Evolutionary conservation across 1,139 yeast species (phyloP), one percentile per base, ranked within the genome.

Genomic region (Taphrina pruni): DNA sequence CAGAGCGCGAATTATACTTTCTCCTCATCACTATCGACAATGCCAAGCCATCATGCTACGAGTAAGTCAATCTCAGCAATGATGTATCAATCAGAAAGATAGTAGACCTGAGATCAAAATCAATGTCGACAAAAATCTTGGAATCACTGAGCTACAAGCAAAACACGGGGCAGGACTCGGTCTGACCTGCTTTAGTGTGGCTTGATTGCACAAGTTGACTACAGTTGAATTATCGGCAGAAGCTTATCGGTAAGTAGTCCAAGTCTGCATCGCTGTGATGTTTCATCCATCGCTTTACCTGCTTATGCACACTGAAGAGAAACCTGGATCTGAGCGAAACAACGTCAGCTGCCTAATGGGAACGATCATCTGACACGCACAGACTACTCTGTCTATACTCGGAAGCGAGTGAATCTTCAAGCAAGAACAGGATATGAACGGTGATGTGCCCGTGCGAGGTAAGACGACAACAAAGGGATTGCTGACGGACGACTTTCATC

Each of bases 221-320:
- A 26, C 4, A 26, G 32, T 4, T 26, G 4, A 26, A 2, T 2
- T 4, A 2, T 26, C 32, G 32, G 32, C 32, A 26, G 4, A 26
- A 26, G 2, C 32, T 26, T 26, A 4, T 26, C 32, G 4, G 56
- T 51, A 11, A 11, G 39, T 26, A 38, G 3, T 17, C 5, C 56
- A 12, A 45, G 20, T 45, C 48, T 6, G 43, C 21, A 21, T 58
- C 43, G 62, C 62, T 32, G 35, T 58, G 62, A 58, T 58, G 62
- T 58, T 45, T 35, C 32, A 58, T 58, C 62, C 62, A 58, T 58
- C 62, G 62, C 62, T 58, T 58, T 58, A 58, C 62, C 62, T 58
- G 43, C 62, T 58, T 43, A 58, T 58, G 60, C 60, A 56, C 50
- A 38, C 54, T 39, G 39, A 36, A 36, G 54, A 58, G 52, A 56